A percentile compares a stretch with the other conserved stretches of the same genome.
Conservation (phyloP, 2,329 filamentous ascomycete species). For the Phaeosphaeria sp. region DNA sequence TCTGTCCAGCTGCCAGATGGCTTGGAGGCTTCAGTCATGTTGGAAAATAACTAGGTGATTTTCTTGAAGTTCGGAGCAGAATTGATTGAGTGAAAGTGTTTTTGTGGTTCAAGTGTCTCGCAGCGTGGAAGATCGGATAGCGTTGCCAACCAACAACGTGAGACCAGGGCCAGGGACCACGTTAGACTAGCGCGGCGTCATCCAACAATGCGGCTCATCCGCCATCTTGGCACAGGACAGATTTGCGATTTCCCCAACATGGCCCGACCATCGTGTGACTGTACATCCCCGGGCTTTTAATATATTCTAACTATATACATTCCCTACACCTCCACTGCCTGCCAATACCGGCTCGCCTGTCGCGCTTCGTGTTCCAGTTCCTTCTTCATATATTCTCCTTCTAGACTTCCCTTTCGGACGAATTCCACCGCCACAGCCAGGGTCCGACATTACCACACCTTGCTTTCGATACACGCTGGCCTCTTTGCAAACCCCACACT, state of each 20-base stretch:
- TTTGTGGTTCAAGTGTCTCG: not conserved
- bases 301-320: constrained; percentile 25
- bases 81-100: not conserved
- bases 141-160: not conserved
- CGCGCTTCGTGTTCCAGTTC: constrained; percentile 16
- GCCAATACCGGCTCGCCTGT: constrained; percentile 16
- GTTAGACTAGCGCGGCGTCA: constrained; percentile 7
- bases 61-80: too few relatives aligned
- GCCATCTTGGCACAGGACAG: constrained; percentile 39
- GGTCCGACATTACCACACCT: constrained; percentile 24
- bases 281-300: constrained; percentile 26
- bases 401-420: constrained; percentile 28
- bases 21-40: constrained; percentile 28
- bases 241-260: constrained; percentile 32
- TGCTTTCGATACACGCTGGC: constrained; percentile 46
- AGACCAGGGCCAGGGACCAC: not conserved
- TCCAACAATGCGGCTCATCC: constrained; percentile 5
- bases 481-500: constrained; percentile 42
- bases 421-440: constrained; percentile 29
- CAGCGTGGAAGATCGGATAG: constrained; percentile 1
- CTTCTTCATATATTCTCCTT: constrained; percentile 30
- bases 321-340: constrained; percentile 16
- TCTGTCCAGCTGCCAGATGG: constrained; percentile 46
- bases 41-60: not conserved
- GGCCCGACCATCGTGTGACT: constrained; percentile 46